phyloP scores from a whole-genome alignment of 2,329 filamentous ascomycete genomes.

The Ophiostoma pallidulum region DNA sequence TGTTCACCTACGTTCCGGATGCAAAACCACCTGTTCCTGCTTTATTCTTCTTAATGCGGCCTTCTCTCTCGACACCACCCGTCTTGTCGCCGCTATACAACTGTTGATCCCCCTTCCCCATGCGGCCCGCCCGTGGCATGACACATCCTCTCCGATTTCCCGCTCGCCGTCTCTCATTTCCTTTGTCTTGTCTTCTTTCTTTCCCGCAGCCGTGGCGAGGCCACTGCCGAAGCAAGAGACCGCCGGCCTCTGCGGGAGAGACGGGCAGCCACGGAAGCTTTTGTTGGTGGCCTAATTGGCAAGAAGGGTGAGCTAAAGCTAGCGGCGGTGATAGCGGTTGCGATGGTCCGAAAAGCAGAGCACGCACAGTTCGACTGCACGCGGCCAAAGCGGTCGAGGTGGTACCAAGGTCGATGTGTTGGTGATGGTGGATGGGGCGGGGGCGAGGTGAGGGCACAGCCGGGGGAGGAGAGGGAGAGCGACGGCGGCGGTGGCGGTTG shows the following conservation, averaged over 20 bases:
- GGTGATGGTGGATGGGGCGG: neutral
- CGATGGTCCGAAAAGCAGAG: neutral
- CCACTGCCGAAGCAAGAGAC: neutral
- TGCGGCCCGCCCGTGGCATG: no score
- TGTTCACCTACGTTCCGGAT: no score
- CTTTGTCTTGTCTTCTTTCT: neutral
- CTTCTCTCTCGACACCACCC: no score
- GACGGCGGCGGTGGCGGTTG: no score
- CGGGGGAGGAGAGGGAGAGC: neutral
- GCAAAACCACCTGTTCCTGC: no score
- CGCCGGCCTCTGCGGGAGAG: constrained; percentile 2
- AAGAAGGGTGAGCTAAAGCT: constrained; percentile 1
- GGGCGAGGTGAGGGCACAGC: no score
- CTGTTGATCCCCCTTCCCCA: no score
- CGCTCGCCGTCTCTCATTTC: neutral
- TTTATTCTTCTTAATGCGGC: no score
- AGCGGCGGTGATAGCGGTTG: neutral
- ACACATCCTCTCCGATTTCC: no score
- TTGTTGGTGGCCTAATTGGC: neutral
- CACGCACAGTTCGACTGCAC: neutral
- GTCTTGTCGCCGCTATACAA: no score
- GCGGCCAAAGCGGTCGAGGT: no score
- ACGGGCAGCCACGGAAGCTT: constrained; percentile 3
- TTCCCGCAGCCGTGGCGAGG: no score
- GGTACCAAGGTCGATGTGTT: neutral